A percentile compares a stretch with the other conserved stretches of the same genome.
These are phyloP conservation scores for Stereocaulon alpinum DNA, from an alignment of 495 filamentous ascomycete genomes.

Conservation along the genomic window DNA sequence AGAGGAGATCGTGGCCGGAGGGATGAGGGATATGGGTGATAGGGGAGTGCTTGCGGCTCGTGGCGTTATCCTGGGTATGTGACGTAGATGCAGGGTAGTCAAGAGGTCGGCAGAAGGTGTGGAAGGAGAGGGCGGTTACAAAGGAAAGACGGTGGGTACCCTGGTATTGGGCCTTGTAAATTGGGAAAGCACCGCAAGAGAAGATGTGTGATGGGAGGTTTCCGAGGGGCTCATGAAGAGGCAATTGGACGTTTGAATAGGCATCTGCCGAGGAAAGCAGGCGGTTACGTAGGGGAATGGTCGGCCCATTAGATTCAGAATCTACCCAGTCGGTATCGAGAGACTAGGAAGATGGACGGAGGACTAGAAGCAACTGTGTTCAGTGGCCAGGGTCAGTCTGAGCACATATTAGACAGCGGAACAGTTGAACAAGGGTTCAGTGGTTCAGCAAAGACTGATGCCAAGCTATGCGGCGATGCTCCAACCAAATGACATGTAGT, in stretches of 20 bases:
- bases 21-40: too few relatives aligned
- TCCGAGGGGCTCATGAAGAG: background rate
- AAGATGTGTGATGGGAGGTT: background rate
- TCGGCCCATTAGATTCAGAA: too few relatives aligned
- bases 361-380: too few relatives aligned
- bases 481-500: too few relatives aligned
- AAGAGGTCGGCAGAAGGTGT: background rate
- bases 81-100: background rate
- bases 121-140: background rate
- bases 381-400: background rate
- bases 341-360: too few relatives aligned
- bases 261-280: background rate
- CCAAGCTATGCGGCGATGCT: background rate
- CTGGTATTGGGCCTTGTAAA: background rate
- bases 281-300: background rate
- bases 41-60: too few relatives aligned
- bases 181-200: background rate
- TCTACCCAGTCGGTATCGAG: too few relatives aligned
- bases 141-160: background rate
- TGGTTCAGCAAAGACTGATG: background rate
- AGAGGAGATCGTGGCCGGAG: background rate
- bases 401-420: too few relatives aligned
- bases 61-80: too few relatives aligned
- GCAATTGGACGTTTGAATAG: background rate
- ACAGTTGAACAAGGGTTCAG: background rate